Evolutionary conservation across 2,329 filamentous ascomycete species (phyloP).

Genomic region (Alternaria arborescens): DNA sequence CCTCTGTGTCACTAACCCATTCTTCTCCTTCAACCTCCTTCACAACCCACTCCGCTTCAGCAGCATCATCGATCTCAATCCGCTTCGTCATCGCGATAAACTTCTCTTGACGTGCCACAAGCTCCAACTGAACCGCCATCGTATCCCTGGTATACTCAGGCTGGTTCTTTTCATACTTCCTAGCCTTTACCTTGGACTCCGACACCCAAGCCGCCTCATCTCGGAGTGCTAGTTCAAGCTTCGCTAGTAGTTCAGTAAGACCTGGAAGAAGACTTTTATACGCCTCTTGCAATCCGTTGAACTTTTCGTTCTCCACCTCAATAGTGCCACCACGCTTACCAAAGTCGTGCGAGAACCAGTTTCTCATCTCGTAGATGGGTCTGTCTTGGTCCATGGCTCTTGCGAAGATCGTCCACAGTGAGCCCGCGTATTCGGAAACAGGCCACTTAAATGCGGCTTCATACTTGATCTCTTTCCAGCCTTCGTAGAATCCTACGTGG

Average conservation of each 20-base stretch:
- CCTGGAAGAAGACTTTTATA: background rate
- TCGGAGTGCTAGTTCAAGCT: background rate
- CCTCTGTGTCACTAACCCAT: background rate
- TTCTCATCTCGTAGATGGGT: slow-evolving; percentile 4
- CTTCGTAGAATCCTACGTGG: slow-evolving; percentile 2
- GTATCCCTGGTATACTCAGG: background rate
- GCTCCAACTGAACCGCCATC: background rate
- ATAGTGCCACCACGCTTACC: background rate
- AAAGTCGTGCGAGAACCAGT: slow-evolving; percentile 8
- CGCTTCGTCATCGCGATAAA: background rate
- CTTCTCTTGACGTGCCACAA: background rate
- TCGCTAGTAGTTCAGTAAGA: background rate
- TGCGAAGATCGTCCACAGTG: background rate
- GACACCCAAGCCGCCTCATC: background rate
- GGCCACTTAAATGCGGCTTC: background rate
- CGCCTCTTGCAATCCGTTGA: background rate
- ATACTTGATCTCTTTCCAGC: slow-evolving; percentile 6
- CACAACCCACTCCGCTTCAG: background rate
- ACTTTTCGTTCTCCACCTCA: background rate
- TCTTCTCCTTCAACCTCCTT: background rate
- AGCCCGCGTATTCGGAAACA: background rate
- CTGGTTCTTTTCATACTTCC: background rate
- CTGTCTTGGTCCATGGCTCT: slow-evolving; percentile 3
- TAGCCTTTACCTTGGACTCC: background rate
- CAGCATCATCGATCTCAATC: background rate